Conservation (phyloP, 2,329 filamentous ascomycete species). For the Orbilia brochopaga region DNA sequence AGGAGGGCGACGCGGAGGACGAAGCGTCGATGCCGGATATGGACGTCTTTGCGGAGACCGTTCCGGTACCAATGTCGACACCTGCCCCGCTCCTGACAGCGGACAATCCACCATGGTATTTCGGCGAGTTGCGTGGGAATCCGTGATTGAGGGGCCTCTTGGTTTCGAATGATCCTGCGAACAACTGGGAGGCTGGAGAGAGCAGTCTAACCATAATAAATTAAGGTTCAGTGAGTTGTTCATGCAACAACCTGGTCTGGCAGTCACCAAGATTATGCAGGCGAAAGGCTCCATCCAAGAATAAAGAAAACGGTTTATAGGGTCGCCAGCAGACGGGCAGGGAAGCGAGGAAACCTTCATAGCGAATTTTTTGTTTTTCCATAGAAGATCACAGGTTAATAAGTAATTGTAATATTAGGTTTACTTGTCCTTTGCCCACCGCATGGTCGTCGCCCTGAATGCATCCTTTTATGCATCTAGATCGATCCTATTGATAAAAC, state of each 20-base stretch:
- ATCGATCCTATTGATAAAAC: constrained; percentile 6
- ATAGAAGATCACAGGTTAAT: not conserved
- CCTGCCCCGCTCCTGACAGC: constrained; percentile 35
- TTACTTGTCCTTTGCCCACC: constrained; percentile 9
- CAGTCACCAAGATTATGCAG: constrained; percentile 48
- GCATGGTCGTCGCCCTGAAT: not conserved
- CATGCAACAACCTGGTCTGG: constrained; percentile 48
- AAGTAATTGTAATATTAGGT: constrained; percentile 13
- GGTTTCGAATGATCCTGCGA: constrained; percentile 13
- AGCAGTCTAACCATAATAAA: constrained; percentile 48
- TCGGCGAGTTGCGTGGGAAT: constrained; percentile 49
- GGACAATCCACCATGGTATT: constrained; percentile 50
- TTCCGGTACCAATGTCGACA: constrained; percentile 43
- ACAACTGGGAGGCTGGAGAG: constrained; percentile 42
- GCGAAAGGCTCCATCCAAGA: constrained; percentile 3
- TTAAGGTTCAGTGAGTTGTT: constrained; percentile 50
- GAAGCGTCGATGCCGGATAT: constrained; percentile 41
- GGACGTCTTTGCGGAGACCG: constrained; percentile 27
- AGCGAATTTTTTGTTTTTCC: constrained; percentile 17
- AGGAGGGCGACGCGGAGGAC: not conserved
- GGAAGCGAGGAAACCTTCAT: constrained; percentile 14
- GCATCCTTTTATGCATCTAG: constrained; percentile 10
- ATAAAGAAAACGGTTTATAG: constrained; percentile 39
- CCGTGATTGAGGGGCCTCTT: constrained; percentile 30
- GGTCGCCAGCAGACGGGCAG: constrained; percentile 8